Base-by-base conservation (phyloP, 2,329 filamentous ascomycete species). In the Teratosphaeria pseudoeucalypti region DNA sequence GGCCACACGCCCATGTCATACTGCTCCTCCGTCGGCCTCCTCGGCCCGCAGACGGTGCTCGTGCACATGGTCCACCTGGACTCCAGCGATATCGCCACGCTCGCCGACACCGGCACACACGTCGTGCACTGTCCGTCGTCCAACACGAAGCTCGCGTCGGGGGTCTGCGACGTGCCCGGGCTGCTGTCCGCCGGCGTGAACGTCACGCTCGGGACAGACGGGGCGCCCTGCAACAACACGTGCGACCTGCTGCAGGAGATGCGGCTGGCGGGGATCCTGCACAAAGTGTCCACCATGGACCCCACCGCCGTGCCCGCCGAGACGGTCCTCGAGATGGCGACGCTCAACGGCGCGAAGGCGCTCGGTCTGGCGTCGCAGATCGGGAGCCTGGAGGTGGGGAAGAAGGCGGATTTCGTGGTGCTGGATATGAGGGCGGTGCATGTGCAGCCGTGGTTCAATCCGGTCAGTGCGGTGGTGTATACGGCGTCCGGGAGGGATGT, bases 211-310 rank as follows among this genome's bases (percentile, higher is more conserved):
- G 80, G 80, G 0, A 82, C 80, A 0, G 80, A 82, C 64, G 79
- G 79, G 0, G 79, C 79, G 0, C 79, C 80, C 0, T 82, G 79
- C 66, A 78, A 78, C 39, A 81, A 81, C 62, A 76, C 76, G 6
- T 80, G 79, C 65, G 79, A 81, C 61, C 74, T 82, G 68, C 65
- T 82, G 19, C 77, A 77, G 55, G 79, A 82, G 68, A 81, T 81
- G 78, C 78, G 79, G 56, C 70, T 81, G 0, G 78, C 79, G 0
- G 76, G 73, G 0, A 77, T 81, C 11, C 67, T 82, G 37, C 80
- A 82, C 61, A 78, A 78, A 62, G 77, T 77, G 19, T 60, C 65
- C 2, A 71, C 70, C 4, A 71, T 73, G 54, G 73, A 81, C 61
- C 77, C 80, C 1, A 72, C 69, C 0, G 62, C 72, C 0, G 69